Base-by-base conservation (phyloP, 352 stramenopile genomes). In the Phytophthora pisi region DNA sequence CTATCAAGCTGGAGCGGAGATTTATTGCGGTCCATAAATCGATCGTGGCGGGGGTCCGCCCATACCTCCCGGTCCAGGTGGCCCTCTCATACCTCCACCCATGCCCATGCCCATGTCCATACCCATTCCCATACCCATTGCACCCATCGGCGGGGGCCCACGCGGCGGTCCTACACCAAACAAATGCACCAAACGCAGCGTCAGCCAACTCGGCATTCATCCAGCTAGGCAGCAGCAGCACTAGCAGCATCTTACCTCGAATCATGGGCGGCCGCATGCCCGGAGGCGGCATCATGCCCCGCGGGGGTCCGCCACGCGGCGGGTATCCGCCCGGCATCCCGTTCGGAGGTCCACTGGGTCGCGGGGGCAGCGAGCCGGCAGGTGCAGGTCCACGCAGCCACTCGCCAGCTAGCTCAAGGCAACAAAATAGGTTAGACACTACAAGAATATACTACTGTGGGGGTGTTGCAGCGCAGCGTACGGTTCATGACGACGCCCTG, bases 211-310 rank as follows among this genome's bases (percentile, higher is more conserved):
- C 45, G 16, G 1, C 5, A 28, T 24, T 28, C 42, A 24, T 26
- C 5, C 46, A 60, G 23, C 4, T 18, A 7, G 26, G n/a, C 7
- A 51, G 45, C 62, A 50, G 4, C 31, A 51, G 20, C 45, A 42
- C 20, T 20, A 20, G n/a, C 46, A 28, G 5, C 24, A 64, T 18
- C 51, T 61, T 20, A 82, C 78, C 81, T 68, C 78, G 66, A 64
- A 90, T 88, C 63, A 89, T 89, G 18, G 87, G 87, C 8, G 88
- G 88, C 31, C 88, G 81, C 88, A 95, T 93, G 51, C 28, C 83
- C 59, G 54, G 43, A n/a, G 85, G 86, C 51, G 81, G 79, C 74
- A 95, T 89, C 82, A 93, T 93, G 5, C 87, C 87, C 51, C 79
- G 68, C 46, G 88, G 86, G 20, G 84, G 84, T 1, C 78, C 81